Evolutionary conservation across 108 stramenopile species (phyloP), one percentile per base, ranked within the genome.

Genomic region (Stephanodiscus minutulus): DNA sequence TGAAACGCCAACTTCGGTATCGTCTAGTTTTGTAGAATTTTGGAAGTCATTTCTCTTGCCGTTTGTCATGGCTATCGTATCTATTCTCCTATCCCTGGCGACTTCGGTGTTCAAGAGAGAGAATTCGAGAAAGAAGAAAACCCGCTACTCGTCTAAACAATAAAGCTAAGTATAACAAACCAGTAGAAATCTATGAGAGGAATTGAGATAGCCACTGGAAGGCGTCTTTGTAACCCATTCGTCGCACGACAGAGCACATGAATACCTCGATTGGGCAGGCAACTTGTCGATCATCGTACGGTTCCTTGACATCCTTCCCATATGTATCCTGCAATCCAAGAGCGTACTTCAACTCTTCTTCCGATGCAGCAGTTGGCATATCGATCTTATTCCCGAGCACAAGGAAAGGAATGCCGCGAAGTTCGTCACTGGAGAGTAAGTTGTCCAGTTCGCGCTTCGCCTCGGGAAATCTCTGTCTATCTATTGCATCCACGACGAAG

Each of bases 361-460:
- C 94, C 43, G 78, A 76, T 12, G 81, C 87, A 12, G 94, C 92
- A 49, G 49, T 36, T 15, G 83, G 79, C 61, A 89, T 68, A 75
- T 95, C 94, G 53, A 93, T 93, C 74, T 95, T 95, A 81, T 95
- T 95, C 25, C 94, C 94, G 15, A 95, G 82, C 5, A 95, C 88
- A 13, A 94, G 81, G 70, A 93, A 90, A 21, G 93, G 93, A 17
- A 93, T 88, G 47, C 82, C 86, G n/a, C 76, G 76, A 48, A 95
- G 88, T 76, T 89, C 86, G 18, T 91, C 89, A 58, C 70, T 76
- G 17, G 70, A 64, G 33, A 87, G 84, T 17, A 89, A 61, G 64
- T 79, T 73, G 56, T 94, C 91, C 9, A 95, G 87, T 77, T 92
- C 94, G 50, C 84, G 79, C 76, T 94, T 94, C n/a, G 94, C 90